These are phyloP conservation scores for Pestalotiopsis sp. DNA, from an alignment of 2,329 filamentous ascomycete genomes.

Conservation along the genomic window DNA sequence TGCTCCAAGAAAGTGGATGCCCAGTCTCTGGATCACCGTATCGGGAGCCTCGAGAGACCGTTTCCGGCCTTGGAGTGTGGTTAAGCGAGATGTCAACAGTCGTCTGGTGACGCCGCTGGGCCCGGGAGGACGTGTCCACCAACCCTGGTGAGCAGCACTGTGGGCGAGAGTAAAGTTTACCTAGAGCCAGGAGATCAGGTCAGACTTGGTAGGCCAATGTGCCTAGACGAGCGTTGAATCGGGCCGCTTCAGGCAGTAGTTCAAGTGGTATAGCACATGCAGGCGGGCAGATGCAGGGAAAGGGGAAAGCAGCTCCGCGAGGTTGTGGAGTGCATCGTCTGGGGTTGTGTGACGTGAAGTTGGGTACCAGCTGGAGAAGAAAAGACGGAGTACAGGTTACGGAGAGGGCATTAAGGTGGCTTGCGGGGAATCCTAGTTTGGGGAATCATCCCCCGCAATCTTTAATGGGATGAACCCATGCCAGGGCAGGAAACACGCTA, in stretches of 20 bases:
- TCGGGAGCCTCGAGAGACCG: not conserved
- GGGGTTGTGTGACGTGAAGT: conserved; percentile 9
- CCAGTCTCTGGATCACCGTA: not conserved
- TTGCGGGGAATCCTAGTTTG: conserved; percentile 12
- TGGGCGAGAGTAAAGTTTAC: not conserved
- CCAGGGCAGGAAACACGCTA: not conserved
- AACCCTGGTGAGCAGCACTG: not conserved
- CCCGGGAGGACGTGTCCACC: not conserved
- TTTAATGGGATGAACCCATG: not conserved
- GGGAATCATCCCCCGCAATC: conserved; percentile 9
- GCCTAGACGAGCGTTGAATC: conserved; percentile 21
- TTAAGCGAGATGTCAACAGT: conserved; percentile 8
- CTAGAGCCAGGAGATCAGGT: conserved; percentile 3
- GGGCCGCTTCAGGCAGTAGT: conserved; percentile 20
- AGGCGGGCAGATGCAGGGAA: conserved; percentile 21
- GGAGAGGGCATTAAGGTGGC: not conserved
- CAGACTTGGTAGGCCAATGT: conserved; percentile 10
- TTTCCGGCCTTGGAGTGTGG: not conserved
- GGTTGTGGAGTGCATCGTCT: conserved; percentile 12
- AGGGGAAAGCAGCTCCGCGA: conserved; percentile 26
- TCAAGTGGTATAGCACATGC: conserved; percentile 19
- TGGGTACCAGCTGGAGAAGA: not conserved
- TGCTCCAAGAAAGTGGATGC: not conserved
- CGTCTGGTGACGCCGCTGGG: conserved; percentile 6
- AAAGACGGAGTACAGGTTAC: not conserved